Evolutionary conservation across 2,329 filamentous ascomycete species (phyloP).

Genomic region (Hymenoscyphus linearis): DNA sequence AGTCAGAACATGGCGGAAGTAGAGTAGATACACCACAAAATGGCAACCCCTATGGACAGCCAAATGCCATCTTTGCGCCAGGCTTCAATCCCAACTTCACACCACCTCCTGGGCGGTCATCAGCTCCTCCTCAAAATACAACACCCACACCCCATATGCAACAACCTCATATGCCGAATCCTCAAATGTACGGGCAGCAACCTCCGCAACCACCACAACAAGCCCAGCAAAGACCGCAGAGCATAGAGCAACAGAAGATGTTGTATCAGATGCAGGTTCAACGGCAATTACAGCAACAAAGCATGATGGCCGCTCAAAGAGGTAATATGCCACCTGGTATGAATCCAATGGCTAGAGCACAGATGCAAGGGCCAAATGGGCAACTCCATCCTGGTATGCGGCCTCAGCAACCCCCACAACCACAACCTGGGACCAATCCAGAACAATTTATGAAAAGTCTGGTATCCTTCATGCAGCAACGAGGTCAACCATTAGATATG

Average conservation of each 20-base stretch:
- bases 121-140: slow-evolving; percentile 50
- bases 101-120: slow-evolving; percentile 48
- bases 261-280: slow-evolving; percentile 81
- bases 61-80: slow-evolving; percentile 50
- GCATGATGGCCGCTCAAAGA: slow-evolving; percentile 31
- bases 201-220: slow-evolving; percentile 24
- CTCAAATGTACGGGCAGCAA: slow-evolving; percentile 29
- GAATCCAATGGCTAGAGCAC: slow-evolving; percentile 32
- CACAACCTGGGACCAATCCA: slow-evolving; percentile 43
- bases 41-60: slow-evolving; percentile 57
- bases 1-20: slow-evolving; percentile 63
- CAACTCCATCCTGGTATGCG: slow-evolving; percentile 51
- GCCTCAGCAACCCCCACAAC: slow-evolving; percentile 44
- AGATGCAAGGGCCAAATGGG: slow-evolving; percentile 49
- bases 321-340: slow-evolving; percentile 39
- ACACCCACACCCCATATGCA: slow-evolving; percentile 44
- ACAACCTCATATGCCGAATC: slow-evolving; percentile 35
- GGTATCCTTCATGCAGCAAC: slow-evolving; percentile 68
- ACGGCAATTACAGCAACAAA: slow-evolving; percentile 63
- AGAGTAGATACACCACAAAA: slow-evolving; percentile 66
- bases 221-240: slow-evolving; percentile 40
- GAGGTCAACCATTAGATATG: slow-evolving; percentile 67
- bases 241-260: slow-evolving; percentile 67
- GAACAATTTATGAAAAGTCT: slow-evolving; percentile 74
- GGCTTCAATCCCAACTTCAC: slow-evolving; percentile 56